phyloP scores from a whole-genome alignment of 768 basidiomycete species.

The Suillus ampliporus region DNA sequence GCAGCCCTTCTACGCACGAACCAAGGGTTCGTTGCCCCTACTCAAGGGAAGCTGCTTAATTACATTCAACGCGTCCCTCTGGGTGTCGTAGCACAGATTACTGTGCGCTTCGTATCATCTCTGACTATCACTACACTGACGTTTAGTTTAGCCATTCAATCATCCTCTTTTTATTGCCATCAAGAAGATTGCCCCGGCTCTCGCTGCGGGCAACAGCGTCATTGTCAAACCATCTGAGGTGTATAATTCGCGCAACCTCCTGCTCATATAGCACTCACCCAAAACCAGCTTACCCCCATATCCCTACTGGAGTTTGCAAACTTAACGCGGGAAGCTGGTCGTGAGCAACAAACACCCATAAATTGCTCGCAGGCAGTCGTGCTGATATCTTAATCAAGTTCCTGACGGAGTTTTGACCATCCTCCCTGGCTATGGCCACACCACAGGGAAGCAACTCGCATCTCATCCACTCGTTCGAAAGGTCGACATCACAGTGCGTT shows the following conservation, averaged over 20 bases:
- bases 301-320: conserved; percentile 79
- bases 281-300: conserved; percentile 69
- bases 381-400: conserved; percentile 49
- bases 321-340: conserved; percentile 67
- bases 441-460: conserved; percentile 68
- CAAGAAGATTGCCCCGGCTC: conserved; percentile 86
- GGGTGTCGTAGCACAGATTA: conserved; percentile 90
- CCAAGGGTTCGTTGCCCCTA: conserved; percentile 73
- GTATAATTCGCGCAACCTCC: not conserved
- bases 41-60: conserved; percentile 79
- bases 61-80: conserved; percentile 81
- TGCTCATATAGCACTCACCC: conserved; percentile 5
- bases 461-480: conserved; percentile 73
- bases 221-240: conserved; percentile 86
- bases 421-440: conserved; percentile 72
- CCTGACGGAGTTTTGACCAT: conserved; percentile 76
- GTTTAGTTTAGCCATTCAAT: conserved; percentile 71
- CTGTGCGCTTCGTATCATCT: conserved; percentile 45
- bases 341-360: conserved; percentile 42
- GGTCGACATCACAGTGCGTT: conserved; percentile 80
- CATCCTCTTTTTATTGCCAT: conserved; percentile 88
- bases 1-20: conserved; percentile 75
- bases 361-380: not conserved
- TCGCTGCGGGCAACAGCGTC: conserved; percentile 85
- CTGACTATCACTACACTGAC: conserved; percentile 7